phyloP scores from a whole-genome alignment of 208 protist genomes.

The Trypanosoma avium region DNA sequence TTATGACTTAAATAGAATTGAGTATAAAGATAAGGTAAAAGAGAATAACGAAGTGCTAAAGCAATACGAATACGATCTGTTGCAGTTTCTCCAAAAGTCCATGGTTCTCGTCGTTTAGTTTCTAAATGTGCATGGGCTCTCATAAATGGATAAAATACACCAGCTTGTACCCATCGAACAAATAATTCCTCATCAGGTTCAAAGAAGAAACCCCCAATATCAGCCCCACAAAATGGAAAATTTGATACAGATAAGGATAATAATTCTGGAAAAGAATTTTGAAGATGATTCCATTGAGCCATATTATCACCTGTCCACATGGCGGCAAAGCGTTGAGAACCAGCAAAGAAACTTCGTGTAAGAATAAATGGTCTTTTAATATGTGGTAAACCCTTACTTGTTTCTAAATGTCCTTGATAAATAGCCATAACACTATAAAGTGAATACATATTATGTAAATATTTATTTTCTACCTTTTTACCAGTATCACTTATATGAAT shows the following conservation, averaged over 20 bases:
- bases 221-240: constrained; percentile 95
- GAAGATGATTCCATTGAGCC: constrained; percentile 95
- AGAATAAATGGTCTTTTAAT: constrained; percentile 96
- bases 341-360: constrained; percentile 98
- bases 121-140: constrained; percentile 96
- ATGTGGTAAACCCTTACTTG: constrained; percentile 31
- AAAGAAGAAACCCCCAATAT: constrained; percentile 99
- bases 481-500: constrained; percentile 80
- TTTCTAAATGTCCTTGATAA: constrained; percentile 83
- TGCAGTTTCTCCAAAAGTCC: constrained; percentile 88
- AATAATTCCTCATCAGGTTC: constrained; percentile 96
- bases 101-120: constrained; percentile 97
- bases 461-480: constrained; percentile 87
- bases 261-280: constrained; percentile 94
- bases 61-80: constrained; percentile 68
- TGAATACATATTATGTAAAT: constrained; percentile 98
- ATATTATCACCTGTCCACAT: constrained; percentile 99
- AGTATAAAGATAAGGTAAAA: constrained; percentile 98
- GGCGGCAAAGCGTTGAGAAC: constrained; percentile 96
- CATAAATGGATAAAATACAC: constrained; percentile 97
- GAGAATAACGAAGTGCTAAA: constrained; percentile 89
- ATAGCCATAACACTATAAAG: constrained; percentile 88
- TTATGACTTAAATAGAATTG: constrained; percentile 86
- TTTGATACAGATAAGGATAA: constrained; percentile 95
- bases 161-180: constrained; percentile 97